Conservation (phyloP, 352 stramenopile genomes). For the Phytopythium ostracodes region DNA sequence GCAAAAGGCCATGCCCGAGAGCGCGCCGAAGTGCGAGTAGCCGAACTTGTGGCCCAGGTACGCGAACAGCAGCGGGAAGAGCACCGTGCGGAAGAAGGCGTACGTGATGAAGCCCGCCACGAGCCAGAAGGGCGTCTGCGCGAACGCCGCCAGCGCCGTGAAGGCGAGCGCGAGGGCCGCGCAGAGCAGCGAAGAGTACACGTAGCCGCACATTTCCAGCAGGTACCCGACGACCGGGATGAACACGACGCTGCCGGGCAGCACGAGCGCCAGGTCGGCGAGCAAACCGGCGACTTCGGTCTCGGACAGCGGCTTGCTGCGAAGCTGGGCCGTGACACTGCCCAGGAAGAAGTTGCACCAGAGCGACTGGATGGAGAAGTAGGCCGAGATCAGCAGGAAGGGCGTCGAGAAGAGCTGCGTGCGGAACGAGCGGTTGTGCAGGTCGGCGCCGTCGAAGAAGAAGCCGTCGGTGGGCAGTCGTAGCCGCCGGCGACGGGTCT, state of each 20-base stretch:
- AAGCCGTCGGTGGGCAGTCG: constrained; percentile 23
- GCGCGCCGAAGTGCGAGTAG: constrained; percentile 82
- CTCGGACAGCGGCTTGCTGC: constrained; percentile 42
- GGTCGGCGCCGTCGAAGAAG: constrained; percentile 31
- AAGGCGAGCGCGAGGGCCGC: constrained; percentile 40
- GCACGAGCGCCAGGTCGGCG: constrained; percentile 48
- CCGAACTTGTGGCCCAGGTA: constrained; percentile 76
- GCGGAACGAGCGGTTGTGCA: constrained; percentile 56
- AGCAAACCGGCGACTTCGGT: constrained; percentile 37
- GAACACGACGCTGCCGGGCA: constrained; percentile 65
- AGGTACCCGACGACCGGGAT: constrained; percentile 71
- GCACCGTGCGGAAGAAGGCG: constrained; percentile 76
- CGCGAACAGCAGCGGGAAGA: constrained; percentile 82
- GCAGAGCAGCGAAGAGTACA: constrained; percentile 40
- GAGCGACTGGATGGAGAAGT: constrained; percentile 71
- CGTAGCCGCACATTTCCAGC: constrained; percentile 70
- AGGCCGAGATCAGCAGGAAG: constrained; percentile 69
- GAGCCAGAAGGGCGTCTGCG: constrained; percentile 36
- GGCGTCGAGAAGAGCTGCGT: constrained; percentile 54
- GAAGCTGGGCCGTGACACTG: constrained; percentile 53
- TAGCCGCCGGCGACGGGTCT: constrained; percentile 10
- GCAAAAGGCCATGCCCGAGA: constrained; percentile 74
- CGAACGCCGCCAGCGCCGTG: constrained; percentile 32
- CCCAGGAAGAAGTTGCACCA: constrained; percentile 86
- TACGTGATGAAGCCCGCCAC: constrained; percentile 66